These are phyloP conservation scores for Capronia coronata DNA, from an alignment of 2,329 filamentous ascomycete genomes.

Conservation along the genomic window DNA sequence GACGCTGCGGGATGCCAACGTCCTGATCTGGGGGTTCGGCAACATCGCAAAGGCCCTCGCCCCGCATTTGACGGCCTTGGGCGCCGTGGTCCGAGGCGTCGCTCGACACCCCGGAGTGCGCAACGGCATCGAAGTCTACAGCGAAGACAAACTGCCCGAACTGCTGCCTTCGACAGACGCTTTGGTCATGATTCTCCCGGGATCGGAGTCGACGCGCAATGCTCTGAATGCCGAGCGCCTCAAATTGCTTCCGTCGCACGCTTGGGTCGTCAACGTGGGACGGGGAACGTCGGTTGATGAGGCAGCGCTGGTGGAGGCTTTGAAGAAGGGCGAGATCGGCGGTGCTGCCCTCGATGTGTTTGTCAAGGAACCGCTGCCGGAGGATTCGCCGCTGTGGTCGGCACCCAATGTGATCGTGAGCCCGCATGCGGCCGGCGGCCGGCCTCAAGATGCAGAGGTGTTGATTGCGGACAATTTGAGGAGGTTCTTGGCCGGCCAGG, in stretches of 20 bases:
- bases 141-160: slow-evolving; percentile 48
- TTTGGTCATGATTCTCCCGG: slow-evolving; percentile 62
- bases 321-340: slow-evolving; percentile 53
- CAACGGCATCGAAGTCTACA: slow-evolving; percentile 52
- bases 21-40: slow-evolving; percentile 60
- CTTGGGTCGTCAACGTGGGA: slow-evolving; percentile 27
- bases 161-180: slow-evolving; percentile 55
- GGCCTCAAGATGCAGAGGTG: slow-evolving; percentile 55
- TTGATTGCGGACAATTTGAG: slow-evolving; percentile 58
- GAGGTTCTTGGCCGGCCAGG: slow-evolving; percentile 53
- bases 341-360: slow-evolving; percentile 68
- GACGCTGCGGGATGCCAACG: slow-evolving; percentile 52
- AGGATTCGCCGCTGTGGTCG: slow-evolving; percentile 58
- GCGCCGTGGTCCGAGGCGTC: slow-evolving; percentile 54
- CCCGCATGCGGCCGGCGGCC: slow-evolving; percentile 30
- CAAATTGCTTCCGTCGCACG: slow-evolving; percentile 49
- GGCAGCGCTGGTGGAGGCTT: slow-evolving; percentile 50
- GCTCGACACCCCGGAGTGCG: slow-evolving; percentile 53
- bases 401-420: slow-evolving; percentile 18
- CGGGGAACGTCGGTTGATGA: slow-evolving; percentile 63
- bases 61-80: slow-evolving; percentile 50
- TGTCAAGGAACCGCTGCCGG: slow-evolving; percentile 59
- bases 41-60: slow-evolving; percentile 59
- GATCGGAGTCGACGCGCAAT: slow-evolving; percentile 50
- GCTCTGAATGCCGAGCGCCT: slow-evolving; percentile 52